phyloP scores from a whole-genome alignment of 805 yeast species.

The Metschnikowia drakensbergensis region DNA sequence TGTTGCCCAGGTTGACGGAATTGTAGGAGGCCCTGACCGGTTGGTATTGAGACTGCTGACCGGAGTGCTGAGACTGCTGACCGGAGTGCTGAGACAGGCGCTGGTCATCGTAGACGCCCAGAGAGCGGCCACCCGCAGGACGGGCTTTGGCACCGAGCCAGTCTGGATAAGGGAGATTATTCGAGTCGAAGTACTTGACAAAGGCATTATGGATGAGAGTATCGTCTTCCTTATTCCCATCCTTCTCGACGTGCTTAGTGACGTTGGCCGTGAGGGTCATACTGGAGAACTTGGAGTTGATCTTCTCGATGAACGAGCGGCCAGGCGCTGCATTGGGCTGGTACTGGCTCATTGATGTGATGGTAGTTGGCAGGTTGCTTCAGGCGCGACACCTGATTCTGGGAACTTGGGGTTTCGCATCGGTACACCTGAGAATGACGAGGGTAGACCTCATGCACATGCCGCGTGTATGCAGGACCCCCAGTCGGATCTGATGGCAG shows the following conservation, averaged over 20 bases:
- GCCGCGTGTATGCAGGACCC: no score
- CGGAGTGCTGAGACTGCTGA: not conserved
- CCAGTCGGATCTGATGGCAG: no score
- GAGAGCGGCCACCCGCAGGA: not conserved
- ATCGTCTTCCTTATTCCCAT: conserved; percentile 36
- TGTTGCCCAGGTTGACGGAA: conserved; percentile 11
- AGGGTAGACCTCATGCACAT: no score
- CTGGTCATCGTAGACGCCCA: not conserved
- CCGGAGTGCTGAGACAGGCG: not conserved
- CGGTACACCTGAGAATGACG: no score
- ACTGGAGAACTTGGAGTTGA: conserved; percentile 35
- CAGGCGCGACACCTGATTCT: no score
- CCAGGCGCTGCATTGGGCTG: conserved; percentile 23
- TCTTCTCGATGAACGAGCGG: conserved; percentile 33
- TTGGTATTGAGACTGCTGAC: conserved; percentile 18
- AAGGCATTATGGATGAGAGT: conserved; percentile 44
- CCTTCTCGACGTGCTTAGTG: conserved; percentile 28
- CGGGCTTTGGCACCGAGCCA: conserved; percentile 36
- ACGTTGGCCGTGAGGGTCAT: conserved; percentile 27
- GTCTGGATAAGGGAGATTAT: conserved; percentile 37
- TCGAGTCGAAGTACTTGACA: conserved; percentile 34
- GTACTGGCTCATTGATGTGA: conserved; percentile 19
- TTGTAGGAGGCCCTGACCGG: conserved; percentile 27
- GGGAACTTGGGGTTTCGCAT: no score
- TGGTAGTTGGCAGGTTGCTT: not conserved